Evolutionary conservation across 257 asterid species (phyloP).

Genomic region (Solanum etuberosum): DNA sequence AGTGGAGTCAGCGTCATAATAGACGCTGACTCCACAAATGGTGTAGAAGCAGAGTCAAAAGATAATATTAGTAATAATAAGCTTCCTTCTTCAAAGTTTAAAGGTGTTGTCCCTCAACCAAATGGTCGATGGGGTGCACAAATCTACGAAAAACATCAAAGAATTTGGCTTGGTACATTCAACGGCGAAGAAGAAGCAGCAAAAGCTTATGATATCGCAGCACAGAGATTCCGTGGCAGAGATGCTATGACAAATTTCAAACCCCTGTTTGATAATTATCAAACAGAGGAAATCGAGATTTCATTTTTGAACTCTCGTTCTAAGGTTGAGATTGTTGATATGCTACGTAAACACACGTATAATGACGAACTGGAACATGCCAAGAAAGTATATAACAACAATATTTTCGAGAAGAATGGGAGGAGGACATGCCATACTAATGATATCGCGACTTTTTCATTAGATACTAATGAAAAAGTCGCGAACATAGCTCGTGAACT

Average conservation of each 20-base stretch:
- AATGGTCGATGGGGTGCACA: conserved; percentile 98
- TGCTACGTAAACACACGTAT: conserved; percentile 60
- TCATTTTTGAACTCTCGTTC: conserved; percentile 37
- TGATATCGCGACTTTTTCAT: neutral
- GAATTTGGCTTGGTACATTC: conserved; percentile 61
- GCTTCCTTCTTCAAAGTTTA: conserved; percentile 69
- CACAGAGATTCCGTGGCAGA: conserved; percentile 64
- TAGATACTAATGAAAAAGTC: neutral
- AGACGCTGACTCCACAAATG: conserved; percentile 32
- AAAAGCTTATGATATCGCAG: conserved; percentile 52
- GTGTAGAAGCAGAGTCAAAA: conserved; percentile 59
- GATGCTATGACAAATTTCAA: conserved; percentile 56
- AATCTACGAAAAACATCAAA: conserved; percentile 77
- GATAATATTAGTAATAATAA: conserved; percentile 12
- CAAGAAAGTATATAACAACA: conserved; percentile 11
- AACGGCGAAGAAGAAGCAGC: conserved; percentile 60
- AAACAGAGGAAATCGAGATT: conserved; percentile 19
- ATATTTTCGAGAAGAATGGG: neutral
- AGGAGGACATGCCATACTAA: neutral
- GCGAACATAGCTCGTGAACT: conserved; percentile 22
- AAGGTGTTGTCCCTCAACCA: conserved; percentile 96
- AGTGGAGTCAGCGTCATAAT: conserved; percentile 50
- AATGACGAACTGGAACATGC: conserved; percentile 51
- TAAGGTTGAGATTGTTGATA: conserved; percentile 54
- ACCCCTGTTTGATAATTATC: conserved; percentile 17